phyloP scores from a whole-genome alignment of 805 yeast species.

The Pichia californica region DNA sequence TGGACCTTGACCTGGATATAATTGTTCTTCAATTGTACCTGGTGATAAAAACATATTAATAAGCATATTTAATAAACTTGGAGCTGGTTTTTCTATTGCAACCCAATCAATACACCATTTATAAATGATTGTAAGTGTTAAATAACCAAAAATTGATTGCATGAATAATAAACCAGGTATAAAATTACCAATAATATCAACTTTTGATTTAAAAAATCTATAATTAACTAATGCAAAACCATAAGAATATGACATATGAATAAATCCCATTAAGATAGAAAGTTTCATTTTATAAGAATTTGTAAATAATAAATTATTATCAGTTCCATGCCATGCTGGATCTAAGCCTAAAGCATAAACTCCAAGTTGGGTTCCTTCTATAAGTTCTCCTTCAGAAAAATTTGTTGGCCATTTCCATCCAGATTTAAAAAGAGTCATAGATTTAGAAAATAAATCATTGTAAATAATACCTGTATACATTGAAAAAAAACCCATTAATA shows the following conservation, averaged over 20 bases:
- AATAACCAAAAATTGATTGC: constrained; percentile 95
- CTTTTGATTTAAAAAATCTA: constrained; percentile 54
- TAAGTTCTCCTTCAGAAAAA: constrained; percentile 61
- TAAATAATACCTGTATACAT: constrained; percentile 92
- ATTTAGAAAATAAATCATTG: constrained; percentile 88
- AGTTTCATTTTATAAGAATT: constrained; percentile 97
- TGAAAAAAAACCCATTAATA: constrained; percentile 91
- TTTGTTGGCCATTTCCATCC: constrained; percentile 93
- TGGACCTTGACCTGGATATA: constrained; percentile 72
- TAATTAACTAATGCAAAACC: constrained; percentile 81
- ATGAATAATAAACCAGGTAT: constrained; percentile 90
- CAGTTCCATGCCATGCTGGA: constrained; percentile 96
- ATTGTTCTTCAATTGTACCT: constrained; percentile 73
- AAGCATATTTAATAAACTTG: constrained; percentile 89
- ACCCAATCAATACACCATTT: constrained; percentile 96
- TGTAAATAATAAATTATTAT: constrained; percentile 80
- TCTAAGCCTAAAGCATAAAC: constrained; percentile 84
- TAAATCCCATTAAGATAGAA: constrained; percentile 88
- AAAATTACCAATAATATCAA: constrained; percentile 89
- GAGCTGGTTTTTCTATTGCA: constrained; percentile 70
- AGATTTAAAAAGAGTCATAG: constrained; percentile 79
- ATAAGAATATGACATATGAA: constrained; percentile 89
- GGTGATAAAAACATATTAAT: constrained; percentile 95
- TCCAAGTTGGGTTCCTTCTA: constrained; percentile 60
- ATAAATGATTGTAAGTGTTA: constrained; percentile 78